These are phyloP conservation scores for Arabidopsis hybrid DNA, from an alignment of 441 rosid genomes.

Conservation along the genomic window DNA sequence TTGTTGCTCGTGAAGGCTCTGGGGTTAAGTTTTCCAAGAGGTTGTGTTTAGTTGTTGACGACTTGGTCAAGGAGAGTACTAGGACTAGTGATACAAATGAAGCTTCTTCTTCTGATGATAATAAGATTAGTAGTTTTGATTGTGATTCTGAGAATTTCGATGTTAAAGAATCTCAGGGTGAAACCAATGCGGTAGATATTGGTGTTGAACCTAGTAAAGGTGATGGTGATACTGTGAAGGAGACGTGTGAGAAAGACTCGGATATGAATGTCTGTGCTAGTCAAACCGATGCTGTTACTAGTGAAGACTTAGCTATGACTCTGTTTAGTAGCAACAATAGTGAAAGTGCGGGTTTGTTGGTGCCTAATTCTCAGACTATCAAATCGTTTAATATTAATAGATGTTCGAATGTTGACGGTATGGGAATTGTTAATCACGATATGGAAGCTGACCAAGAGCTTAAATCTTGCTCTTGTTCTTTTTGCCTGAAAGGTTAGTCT, in stretches of 20 bases:
- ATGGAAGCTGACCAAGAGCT: slow-evolving; percentile 53
- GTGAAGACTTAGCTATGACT: slow-evolving; percentile 39
- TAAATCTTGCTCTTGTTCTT: slow-evolving; percentile 79
- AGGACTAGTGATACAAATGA: slow-evolving; percentile 45
- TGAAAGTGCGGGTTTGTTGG: slow-evolving; percentile 41
- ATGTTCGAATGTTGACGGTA: slow-evolving; percentile 51
- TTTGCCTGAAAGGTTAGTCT: slow-evolving; percentile 81
- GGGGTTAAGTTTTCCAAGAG: slow-evolving; percentile 52
- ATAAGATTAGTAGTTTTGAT: slow-evolving; percentile 32
- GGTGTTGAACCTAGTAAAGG: slow-evolving; percentile 29
- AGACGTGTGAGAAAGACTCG: slow-evolving; percentile 47
- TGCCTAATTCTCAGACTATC: slow-evolving; percentile 54
- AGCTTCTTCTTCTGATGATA: slow-evolving; percentile 37
- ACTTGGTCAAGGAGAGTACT: slow-evolving; percentile 52
- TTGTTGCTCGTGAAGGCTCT: slow-evolving; percentile 30
- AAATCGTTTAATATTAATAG: slow-evolving; percentile 57
- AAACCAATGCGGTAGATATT: slow-evolving; percentile 40
- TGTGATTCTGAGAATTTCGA: slow-evolving; percentile 36
- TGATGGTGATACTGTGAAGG: slow-evolving; percentile 39
- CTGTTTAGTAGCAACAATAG: slow-evolving; percentile 44
- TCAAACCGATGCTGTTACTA: slow-evolving; percentile 36
- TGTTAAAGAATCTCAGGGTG: slow-evolving; percentile 46
- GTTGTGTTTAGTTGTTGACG: slow-evolving; percentile 61
- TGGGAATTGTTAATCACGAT: slow-evolving; percentile 47
- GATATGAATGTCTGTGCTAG: slow-evolving; percentile 32